Evolutionary conservation across 257 asterid genomes (phyloP), one percentile per base, ranked within the genome.

Genomic region (Cordia subcordata): DNA sequence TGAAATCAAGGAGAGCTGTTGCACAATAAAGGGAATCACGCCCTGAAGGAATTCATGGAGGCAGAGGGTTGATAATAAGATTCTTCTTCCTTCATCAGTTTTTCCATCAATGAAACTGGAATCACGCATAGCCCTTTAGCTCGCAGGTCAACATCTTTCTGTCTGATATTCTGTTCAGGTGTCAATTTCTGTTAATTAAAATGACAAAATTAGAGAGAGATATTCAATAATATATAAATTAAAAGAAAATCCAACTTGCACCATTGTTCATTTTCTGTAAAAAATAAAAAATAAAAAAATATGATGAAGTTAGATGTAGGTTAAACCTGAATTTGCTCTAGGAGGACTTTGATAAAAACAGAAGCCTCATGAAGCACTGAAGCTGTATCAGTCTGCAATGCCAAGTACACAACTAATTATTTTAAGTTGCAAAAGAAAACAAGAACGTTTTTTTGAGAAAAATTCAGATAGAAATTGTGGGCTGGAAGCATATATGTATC

Each of bases 361-460:
- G 72, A 76, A 55, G 91, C 85, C 71, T 83, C 87, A 0, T 76
- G 75, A 65, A 83, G 85, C 49, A 83, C 91, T 5, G 91, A 83
- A 55, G 91, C 78, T 40, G 87, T 80, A 55, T 80, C 90, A 64
- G 83, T 78, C 90, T 80, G 79, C 74, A 67, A 64, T n/a, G 61
- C 27, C 27, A 45, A 57, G 49, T 44, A 52, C 69, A 60, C 51
- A n/a, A n/a, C n/a, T n/a, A n/a, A n/a, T n/a, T n/a, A n/a, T n/a
- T n/a, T n/a, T n/a, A n/a, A n/a, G n/a, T n/a, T n/a, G n/a, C n/a
- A n/a, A n/a, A n/a, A n/a, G n/a, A n/a, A n/a, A n/a, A n/a, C n/a
- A n/a, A n/a, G n/a, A n/a, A n/a, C n/a, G n/a, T n/a, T n/a, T n/a
- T n/a, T n/a, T n/a, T n/a, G n/a, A n/a, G n/a, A n/a, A n/a, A n/a